Evolutionary conservation across 1,284 basidiomycete species (phyloP).

Genomic region (Albatrellus sp.): DNA sequence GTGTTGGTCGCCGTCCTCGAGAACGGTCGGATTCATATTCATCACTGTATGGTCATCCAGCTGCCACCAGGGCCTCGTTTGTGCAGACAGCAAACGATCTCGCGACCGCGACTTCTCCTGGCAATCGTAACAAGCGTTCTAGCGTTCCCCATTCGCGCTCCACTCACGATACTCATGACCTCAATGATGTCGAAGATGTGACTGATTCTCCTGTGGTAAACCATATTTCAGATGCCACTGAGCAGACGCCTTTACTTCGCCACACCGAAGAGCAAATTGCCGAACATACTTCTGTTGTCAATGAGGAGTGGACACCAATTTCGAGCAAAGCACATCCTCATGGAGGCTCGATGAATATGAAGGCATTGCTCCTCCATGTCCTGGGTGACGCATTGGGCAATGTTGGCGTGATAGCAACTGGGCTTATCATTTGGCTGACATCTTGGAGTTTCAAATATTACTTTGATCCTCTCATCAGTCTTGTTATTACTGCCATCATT

Average conservation of each 20-base stretch:
- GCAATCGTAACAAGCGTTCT: constrained; percentile 19
- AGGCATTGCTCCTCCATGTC: constrained; percentile 87
- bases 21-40: constrained; percentile 42
- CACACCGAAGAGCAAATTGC: constrained; percentile 10
- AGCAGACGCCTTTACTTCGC: constrained; percentile 29
- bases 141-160: constrained; percentile 19
- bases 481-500: constrained; percentile 94
- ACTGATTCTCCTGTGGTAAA: background rate
- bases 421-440: constrained; percentile 84
- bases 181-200: background rate
- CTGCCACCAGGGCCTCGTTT: constrained; percentile 78
- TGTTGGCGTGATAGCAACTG: constrained; percentile 92
- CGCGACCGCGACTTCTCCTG: constrained; percentile 39
- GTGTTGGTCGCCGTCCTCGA: constrained; percentile 15
- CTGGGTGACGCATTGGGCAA: constrained; percentile 96
- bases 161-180: constrained; percentile 6
- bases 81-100: constrained; percentile 83
- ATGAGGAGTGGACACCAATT: constrained; percentile 9
- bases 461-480: constrained; percentile 88
- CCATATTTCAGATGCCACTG: constrained; percentile 11
- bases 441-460: constrained; percentile 76
- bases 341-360: constrained; percentile 90
- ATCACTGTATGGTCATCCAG: constrained; percentile 71
- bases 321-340: constrained; percentile 43
- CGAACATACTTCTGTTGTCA: constrained; percentile 6